Evolutionary conservation across 208 protist genomes (phyloP).

Genomic region (Lotmaria passim): DNA sequence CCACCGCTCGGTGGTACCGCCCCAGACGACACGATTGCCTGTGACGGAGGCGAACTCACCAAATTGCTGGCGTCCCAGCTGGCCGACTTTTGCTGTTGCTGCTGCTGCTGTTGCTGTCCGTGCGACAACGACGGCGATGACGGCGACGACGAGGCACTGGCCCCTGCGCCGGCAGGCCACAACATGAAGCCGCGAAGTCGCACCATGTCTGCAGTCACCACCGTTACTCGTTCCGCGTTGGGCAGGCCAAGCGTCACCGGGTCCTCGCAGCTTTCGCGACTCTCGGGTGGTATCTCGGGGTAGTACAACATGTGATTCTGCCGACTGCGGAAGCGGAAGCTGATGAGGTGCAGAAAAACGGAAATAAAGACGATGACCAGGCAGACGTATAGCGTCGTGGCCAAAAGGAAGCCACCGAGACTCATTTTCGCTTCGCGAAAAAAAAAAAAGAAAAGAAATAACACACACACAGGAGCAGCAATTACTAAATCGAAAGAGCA

Average conservation of each 20-base stretch:
- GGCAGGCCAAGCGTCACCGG: conserved; percentile 55
- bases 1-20: no score
- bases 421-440: conserved; percentile 12
- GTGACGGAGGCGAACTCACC: no score
- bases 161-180: conserved; percentile 54
- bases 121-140: no score
- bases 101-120: conserved; percentile 2
- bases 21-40: no score
- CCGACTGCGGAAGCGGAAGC: conserved; percentile 32
- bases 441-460: conserved; percentile 15
- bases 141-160: no score
- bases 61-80: no score
- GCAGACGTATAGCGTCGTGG: conserved; percentile 23
- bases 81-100: not conserved
- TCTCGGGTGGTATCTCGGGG: conserved; percentile 64
- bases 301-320: conserved; percentile 72
- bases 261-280: conserved; percentile 57
- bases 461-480: not conserved
- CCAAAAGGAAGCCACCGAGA: conserved; percentile 23
- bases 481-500: no score
- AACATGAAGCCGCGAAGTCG: conserved; percentile 77
- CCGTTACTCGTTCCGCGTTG: conserved; percentile 66
- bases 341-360: conserved; percentile 24
- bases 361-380: conserved; percentile 29
- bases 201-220: conserved; percentile 72